Evolutionary conservation across 2,329 filamentous ascomycete genomes (phyloP), one percentile per base, ranked within the genome.

Genomic region (Talaromyces pinophilus): DNA sequence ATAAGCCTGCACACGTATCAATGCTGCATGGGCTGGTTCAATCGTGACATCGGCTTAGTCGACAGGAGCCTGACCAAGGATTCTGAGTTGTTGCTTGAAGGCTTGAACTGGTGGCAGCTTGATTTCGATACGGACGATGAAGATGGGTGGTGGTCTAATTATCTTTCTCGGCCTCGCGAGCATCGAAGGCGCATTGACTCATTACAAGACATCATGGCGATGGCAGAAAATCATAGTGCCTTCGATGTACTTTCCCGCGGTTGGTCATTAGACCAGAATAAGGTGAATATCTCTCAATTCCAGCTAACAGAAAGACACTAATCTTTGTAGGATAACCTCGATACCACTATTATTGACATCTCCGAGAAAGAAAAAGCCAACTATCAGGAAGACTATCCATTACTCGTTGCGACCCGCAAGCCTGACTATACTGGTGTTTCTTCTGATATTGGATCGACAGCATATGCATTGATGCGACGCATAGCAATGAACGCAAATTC

Each of bases 1-100:
- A 83, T 94, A 62, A 99, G 95, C 75, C 83, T 92, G 73, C 86
- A 87, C 62, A 96, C 93, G 0, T 97, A 96, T 72, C 80, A 85
- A 38, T 78, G 82, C 10, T 92, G 90, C 17, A 95, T 97, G 90
- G 93, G 92, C 13, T 83, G 88, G 85, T 77, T 93, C 33, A 86
- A 84, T 59, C 86, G 88, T 65, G 90, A 94, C 71, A 77, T 84
- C 2, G 76, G 83, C 11, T 67, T 79, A 38, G 71, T 82, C 17
- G 74, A 79, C 50, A 64, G 71, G 65, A 74, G 78, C 61, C 69
- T 81, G 28, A 80, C 83, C 28, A 80, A 81, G 13, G 86, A 91
- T 67, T 85, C 89, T 60, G 88, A 92, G 70, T 78, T 89, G 2
- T 78, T 90, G 68, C 82, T 84, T 52, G 87, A 93, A 75, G 78